Conservation (phyloP, 2,329 filamentous ascomycete genomes). For the Passalora sequoiae region DNA sequence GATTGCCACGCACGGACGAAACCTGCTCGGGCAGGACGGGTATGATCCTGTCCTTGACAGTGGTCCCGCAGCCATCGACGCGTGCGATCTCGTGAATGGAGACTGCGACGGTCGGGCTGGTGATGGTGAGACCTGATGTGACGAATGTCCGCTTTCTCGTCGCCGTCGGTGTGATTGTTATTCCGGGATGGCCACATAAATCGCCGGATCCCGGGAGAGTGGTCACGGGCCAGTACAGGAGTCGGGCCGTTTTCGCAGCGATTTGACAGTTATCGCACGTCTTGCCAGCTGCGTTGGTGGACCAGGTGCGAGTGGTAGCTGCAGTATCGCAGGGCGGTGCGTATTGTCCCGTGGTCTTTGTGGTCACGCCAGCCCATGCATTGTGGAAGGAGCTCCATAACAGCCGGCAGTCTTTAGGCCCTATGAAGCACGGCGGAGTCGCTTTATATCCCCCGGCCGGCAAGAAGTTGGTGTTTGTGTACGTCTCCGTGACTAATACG, state of each 20-base stretch:
- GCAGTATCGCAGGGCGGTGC: neutral
- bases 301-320: neutral
- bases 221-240: conserved; percentile 25
- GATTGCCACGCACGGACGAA: conserved; percentile 18
- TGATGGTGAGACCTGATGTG: conserved; percentile 24
- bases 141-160: conserved; percentile 23
- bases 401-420: conserved; percentile 9
- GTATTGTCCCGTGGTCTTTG: neutral
- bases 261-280: conserved; percentile 5
- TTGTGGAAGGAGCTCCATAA: conserved; percentile 10
- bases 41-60: conserved; percentile 20
- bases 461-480: neutral
- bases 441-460: neutral
- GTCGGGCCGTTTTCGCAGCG: conserved; percentile 10
- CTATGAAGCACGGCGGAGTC: conserved; percentile 16
- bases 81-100: conserved; percentile 15
- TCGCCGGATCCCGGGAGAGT: conserved; percentile 9
- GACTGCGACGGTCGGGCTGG: conserved; percentile 21
- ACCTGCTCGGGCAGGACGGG: conserved; percentile 20
- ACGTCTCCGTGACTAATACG: neutral
- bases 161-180: conserved; percentile 15
- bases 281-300: neutral
- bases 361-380: conserved; percentile 5
- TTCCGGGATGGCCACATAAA: conserved; percentile 3
- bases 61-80: conserved; percentile 22